Base-by-base conservation (phyloP, 805 yeast genomes). In the Jamesozyma jinghongensis region DNA sequence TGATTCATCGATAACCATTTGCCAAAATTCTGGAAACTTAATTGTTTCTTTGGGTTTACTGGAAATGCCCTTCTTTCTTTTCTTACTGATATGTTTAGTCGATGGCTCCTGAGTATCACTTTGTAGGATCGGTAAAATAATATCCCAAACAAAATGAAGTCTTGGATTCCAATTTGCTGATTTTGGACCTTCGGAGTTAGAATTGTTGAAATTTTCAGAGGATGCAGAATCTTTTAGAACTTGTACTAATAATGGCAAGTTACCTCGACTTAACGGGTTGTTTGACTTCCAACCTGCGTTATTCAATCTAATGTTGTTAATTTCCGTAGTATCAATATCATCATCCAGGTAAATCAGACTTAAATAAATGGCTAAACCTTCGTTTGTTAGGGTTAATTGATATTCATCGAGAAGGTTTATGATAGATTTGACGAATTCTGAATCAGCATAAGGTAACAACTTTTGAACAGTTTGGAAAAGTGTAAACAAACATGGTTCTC, bases 401-500 rank as follows among this genome's bases (percentile, higher is more conserved):
- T 62, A 60, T 26, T 73, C 70, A 49, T 78, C 73, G 5, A 81
- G 53, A 34, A 64, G 52, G 12, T 60, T 54, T 38, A 84, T 60
- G 1, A 74, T 49, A 3, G 57, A 49, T 4, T 48, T 37, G 1
- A 59, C 40, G 12, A 51, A 43, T 2, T 47, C 44, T 1, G 42
- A 19, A 31, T 44, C 46, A 8, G 50, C 58, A 30, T 44, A 54
- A 8, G 50, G 57, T 34, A 46, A 33, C 7, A 57, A 39, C 38
- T 54, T 55, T 38, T 49, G 50, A n/a, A 76, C 49, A 3, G 81
- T 69, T 39, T 74, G 78, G 49, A 72, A 75, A 36, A 88, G 65
- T 1, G 94, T 82, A 53, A 70, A 84, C 51, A 84, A 69, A 32
- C 85, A 70, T 3, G 94, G 77, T 61, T 90, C 96, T 45, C 94